Conservation (phyloP, 192 early-diverging fungal species). For the Entomortierella lignicola region DNA sequence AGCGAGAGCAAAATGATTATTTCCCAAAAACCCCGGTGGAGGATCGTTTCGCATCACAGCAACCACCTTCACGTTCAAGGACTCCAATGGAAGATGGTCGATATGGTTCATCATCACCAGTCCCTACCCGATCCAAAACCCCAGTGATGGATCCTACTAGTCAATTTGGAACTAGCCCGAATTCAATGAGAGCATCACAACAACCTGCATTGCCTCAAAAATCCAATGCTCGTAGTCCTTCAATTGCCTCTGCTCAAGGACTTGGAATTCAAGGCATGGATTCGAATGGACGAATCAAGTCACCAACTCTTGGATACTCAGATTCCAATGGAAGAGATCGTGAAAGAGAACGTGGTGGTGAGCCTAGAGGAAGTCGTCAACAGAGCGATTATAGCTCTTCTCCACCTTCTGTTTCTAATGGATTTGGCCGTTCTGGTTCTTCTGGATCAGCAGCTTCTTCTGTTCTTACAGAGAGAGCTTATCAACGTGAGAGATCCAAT, state of each 20-base stretch:
- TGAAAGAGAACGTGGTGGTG: conserved; percentile 4
- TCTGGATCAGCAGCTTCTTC: conserved; percentile 44
- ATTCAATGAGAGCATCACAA: conserved; percentile 25
- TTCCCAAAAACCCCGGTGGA: conserved; percentile 49
- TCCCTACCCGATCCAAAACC: conserved; percentile 44
- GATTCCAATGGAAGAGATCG: conserved; percentile 1
- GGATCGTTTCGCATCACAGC: conserved; percentile 15
- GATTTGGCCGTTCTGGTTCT: conserved; percentile 40
- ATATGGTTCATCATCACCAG: conserved; percentile 22
- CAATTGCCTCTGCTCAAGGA: conserved; percentile 47
- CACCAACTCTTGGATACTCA: conserved; percentile 20
- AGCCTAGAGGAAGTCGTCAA: neutral
- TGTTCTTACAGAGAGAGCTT: conserved; percentile 17
- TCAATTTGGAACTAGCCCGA: conserved; percentile 34
- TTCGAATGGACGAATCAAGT: conserved; percentile 33
- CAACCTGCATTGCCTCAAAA: conserved; percentile 46
- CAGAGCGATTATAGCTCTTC: conserved; percentile 22
- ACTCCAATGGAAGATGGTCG: conserved; percentile 28
- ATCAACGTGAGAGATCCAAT: conserved; percentile 46
- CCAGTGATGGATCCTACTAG: conserved; percentile 24
- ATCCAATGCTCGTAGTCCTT: conserved; percentile 50
- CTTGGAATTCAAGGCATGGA: conserved; percentile 45
- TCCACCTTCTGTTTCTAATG: conserved; percentile 28
- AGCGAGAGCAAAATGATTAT: conserved; percentile 49
- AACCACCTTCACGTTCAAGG: conserved; percentile 21